Conservation (phyloP, 169 alveolate species). For the Plasmodium vinckei region DNA sequence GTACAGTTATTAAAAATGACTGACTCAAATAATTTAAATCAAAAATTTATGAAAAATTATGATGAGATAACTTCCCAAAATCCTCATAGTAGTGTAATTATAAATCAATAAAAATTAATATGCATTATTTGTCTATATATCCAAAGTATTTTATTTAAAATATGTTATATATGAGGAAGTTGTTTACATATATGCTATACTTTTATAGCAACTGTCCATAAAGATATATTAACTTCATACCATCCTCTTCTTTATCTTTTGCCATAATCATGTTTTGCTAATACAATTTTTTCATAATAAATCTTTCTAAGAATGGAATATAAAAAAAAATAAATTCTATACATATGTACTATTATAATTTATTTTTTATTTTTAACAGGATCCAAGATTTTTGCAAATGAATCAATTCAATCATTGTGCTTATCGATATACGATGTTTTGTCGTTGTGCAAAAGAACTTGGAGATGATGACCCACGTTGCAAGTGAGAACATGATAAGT, state of each 20-base stretch:
- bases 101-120: neutral
- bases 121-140: neutral
- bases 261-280: too few relatives aligned
- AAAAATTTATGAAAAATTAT: constrained; percentile 72
- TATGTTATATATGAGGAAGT: neutral
- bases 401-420: constrained; percentile 81
- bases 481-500: constrained; percentile 59
- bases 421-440: constrained; percentile 81
- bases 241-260: too few relatives aligned
- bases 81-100: constrained; percentile 86
- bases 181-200: too few relatives aligned
- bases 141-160: neutral
- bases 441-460: constrained; percentile 84
- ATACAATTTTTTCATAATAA: too few relatives aligned
- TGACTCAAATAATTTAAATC: constrained; percentile 28
- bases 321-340: too few relatives aligned
- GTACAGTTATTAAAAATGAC: constrained; percentile 17
- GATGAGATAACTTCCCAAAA: constrained; percentile 81
- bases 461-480: constrained; percentile 88
- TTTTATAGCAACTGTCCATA: too few relatives aligned
- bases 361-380: constrained; percentile 54
- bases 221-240: too few relatives aligned
- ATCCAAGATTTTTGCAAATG: constrained; percentile 82
- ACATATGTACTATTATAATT: too few relatives aligned
- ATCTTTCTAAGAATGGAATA: too few relatives aligned